Base-by-base conservation (phyloP, 176 grass and related monocot species). In the Carex parvula region DNA sequence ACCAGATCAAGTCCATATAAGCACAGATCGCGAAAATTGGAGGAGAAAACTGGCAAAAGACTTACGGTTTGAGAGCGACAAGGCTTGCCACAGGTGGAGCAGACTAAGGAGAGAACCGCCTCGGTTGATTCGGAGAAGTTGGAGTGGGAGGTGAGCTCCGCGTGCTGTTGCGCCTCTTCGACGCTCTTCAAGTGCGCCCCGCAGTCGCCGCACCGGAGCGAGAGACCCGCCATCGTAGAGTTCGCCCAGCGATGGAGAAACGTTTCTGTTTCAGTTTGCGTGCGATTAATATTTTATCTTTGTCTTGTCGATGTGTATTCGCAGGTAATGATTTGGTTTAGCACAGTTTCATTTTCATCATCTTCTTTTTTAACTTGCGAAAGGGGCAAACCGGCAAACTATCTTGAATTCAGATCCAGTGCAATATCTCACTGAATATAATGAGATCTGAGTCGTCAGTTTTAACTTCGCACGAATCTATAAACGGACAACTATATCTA, bases 101-200 rank as follows among this genome's bases (percentile, higher is more conserved):
- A 99, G 65, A 99, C 79, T 56, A 99, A 89, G 86, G 90, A 89
- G 87, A 99, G 93, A 84, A 99, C 93, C 17, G 93, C 96, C n/a
- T 99, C 93, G 1, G 93, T 90, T 58, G 96, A 99, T 84, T 99
- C 96, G 54, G 87, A 85, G 88, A 98, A 98, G 86, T 91, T 92
- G 87, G 91, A 77, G 89, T 99, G 97, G 66, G 87, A 87, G 80
- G 97, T 99, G 77, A 87, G 89, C 87, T 96, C 97, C 29, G 97
- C 97, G 88, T 99, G 97, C 84, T 83, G 88, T 88, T 96, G 93
- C 20, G 97, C 93, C 90, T 99, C 97, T 85, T 96, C 90, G 39
- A 99, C 97, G 90, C 97, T 99, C 91, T 92, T 92, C 56, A 99
- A 83, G 83, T 89, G 93, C 76, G 83, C 91, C 60, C 93, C 97